Evolutionary conservation across 2,329 filamentous ascomycete species (phyloP).

Genomic region (Zasmidium angulare): DNA sequence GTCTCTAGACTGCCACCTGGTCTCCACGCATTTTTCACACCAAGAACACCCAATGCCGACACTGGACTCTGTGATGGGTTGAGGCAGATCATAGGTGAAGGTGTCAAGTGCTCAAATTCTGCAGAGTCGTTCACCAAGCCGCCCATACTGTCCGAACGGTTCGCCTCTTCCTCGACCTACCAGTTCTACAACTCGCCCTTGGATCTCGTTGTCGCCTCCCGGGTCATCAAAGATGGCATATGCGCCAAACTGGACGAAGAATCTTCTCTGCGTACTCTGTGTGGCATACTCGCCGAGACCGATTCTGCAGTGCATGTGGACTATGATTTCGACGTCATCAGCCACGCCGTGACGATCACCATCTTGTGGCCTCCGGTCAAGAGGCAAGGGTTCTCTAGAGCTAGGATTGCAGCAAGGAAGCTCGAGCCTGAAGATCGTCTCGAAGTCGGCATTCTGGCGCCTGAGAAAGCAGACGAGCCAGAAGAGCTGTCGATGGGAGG

Average conservation of each 20-base stretch:
- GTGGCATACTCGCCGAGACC: conserved; percentile 11
- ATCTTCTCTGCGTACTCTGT: conserved; percentile 9
- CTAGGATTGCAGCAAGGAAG: conserved; percentile 2
- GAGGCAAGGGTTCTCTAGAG: not conserved
- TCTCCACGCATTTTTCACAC: conserved; percentile 76
- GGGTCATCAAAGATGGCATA: not conserved
- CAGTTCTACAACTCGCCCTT: conserved; percentile 71
- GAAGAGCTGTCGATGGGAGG: conserved; percentile 79
- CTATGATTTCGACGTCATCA: conserved; percentile 71
- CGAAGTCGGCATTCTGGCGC: conserved; percentile 77
- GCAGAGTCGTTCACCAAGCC: conserved; percentile 40
- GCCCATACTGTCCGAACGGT: conserved; percentile 57
- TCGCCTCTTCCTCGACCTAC: conserved; percentile 61
- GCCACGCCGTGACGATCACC: conserved; percentile 62
- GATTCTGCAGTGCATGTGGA: conserved; percentile 57
- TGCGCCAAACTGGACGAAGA: conserved; percentile 30
- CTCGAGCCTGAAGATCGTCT: conserved; percentile 40
- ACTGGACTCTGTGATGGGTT: conserved; percentile 58
- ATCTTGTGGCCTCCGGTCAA: conserved; percentile 9
- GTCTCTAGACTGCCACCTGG: conserved; percentile 74
- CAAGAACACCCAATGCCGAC: conserved; percentile 40
- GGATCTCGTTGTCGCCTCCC: conserved; percentile 52
- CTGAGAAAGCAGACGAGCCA: conserved; percentile 61
- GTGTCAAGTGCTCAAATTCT: conserved; percentile 52
- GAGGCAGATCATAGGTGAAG: conserved; percentile 55